Evolutionary conservation across 2,329 filamentous ascomycete genomes (phyloP).

Genomic region (Didymella arachidicola): DNA sequence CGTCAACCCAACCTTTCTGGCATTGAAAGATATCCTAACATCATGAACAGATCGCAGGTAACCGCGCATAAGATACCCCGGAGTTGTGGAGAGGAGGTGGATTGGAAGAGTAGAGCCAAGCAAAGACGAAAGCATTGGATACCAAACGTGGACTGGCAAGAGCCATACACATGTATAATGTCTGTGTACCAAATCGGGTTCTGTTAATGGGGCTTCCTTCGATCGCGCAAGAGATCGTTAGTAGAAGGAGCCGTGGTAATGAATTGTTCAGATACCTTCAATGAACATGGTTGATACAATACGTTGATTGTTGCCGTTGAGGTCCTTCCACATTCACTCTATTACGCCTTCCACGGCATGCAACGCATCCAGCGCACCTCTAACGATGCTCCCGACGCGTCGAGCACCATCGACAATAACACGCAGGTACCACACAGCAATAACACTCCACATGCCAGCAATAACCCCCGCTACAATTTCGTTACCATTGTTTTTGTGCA

Average conservation of each 20-base stretch:
- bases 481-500: background rate
- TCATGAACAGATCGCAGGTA: constrained; percentile 5
- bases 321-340: background rate
- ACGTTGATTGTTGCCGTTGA: constrained; percentile 15
- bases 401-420: background rate
- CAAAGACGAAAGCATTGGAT: constrained; percentile 22
- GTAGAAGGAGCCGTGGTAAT: constrained; percentile 43
- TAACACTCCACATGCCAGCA: background rate
- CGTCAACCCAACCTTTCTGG: constrained; percentile 2
- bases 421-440: background rate
- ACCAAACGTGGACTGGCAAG: constrained; percentile 21
- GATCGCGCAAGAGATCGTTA: constrained; percentile 39
- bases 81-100: constrained; percentile 17
- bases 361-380: background rate
- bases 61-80: constrained; percentile 23
- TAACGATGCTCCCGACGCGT: background rate
- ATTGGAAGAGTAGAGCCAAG: constrained; percentile 19
- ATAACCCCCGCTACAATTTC: background rate
- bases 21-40: background rate
- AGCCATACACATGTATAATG: constrained; percentile 38
- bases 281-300: constrained; percentile 26
- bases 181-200: constrained; percentile 31
- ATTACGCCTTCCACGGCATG: background rate
- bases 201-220: constrained; percentile 28
- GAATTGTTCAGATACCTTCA: constrained; percentile 38